Evolutionary conservation across 805 yeast genomes (phyloP), one percentile per base, ranked within the genome.

Genomic region (Pichia thaimueangensis): DNA sequence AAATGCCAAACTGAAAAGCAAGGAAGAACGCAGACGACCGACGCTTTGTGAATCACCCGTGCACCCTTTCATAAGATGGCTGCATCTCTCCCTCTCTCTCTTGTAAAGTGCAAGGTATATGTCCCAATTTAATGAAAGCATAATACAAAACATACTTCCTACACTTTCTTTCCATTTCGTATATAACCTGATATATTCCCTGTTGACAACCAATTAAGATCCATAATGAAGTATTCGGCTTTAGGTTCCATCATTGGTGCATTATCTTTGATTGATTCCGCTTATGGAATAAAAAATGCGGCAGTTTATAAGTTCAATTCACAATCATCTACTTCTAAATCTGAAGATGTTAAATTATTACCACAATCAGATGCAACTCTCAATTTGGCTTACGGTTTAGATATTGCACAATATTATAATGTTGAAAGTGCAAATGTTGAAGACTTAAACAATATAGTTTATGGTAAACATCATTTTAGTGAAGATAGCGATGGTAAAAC

Each of bases 301-400:
- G 60, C 62, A 6, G 59, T 59, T 30, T 58, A 35, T 45, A 54
- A 48, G 32, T 45, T 50, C 22, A 30, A n/a, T n/a, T n/a, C n/a
- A n/a, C n/a, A n/a, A n/a, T n/a, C n/a, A n/a, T n/a, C n/a, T n/a
- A n/a, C n/a, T n/a, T n/a, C n/a, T n/a, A n/a, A n/a, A n/a, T n/a
- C n/a, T n/a, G n/a, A n/a, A n/a, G n/a, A n/a, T n/a, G n/a, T n/a
- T n/a, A n/a, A n/a, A n/a, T n/a, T n/a, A n/a, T 44, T 62, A 24
- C 48, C 57, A 8, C 54, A 50, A 25, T 38, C 54, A 21, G 68
- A 67, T 38, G 69, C 74, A 3, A 54, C 64, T 25, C 54, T 66
- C 42, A 70, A 68, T 51, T 63, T 74, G 47, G 70, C 75, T 30
- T 76, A 72, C 49, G 65, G 63, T 43, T 62, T 70, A 40, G 73